Evolutionary conservation across 306 rosid species (phyloP), one percentile per base, ranked within the genome.

Genomic region (Vigna radiata): DNA sequence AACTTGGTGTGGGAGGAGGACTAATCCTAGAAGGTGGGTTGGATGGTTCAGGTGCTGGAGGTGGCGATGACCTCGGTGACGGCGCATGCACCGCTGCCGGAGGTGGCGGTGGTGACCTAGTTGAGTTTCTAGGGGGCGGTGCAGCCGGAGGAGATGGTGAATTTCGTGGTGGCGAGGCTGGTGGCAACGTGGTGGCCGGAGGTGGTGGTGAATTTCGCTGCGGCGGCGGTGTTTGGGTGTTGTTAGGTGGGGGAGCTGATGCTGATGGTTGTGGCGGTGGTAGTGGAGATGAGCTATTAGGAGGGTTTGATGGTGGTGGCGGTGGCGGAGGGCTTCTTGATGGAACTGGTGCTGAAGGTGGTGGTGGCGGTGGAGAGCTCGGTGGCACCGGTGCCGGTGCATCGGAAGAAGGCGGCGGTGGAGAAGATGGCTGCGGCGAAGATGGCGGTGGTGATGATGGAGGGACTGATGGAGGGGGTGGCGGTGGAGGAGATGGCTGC

Each of bases 181-280:
- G 39, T 52, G 91, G 59, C 3, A 82, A 77, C 2, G 37, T 65
- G 2, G 64, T 2, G 10, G 63, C 58, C 2, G 83, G 73, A 18
- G 86, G 85, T 31, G 91, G 88, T 1, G 88, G 81, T 65, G 92
- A 77, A 64, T 39, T 87, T 18, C 41, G 53, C 5, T 88, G 33
- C 63, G 81, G 5, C 6, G 77, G 77, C 0, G 77, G 79, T 43
- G 62, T 25, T 25, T 25, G 12, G 90, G 78, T 2, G 61, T 55
- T 55, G 31, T 55, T 55, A 19, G 61, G 61, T 55, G 61, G 61
- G 8, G 89, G 77, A 15, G 88, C 50, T 7, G 89, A 63, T 16
- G 85, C 64, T 44, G 81, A 79, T 23, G 92, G 87, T 10, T 75
- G n/a, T 2, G 86, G 83, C 4, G 19, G 27, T 3, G 76, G 14